Base-by-base conservation (phyloP, 1,284 basidiomycete genomes). In the Agroathelia rolfsii region DNA sequence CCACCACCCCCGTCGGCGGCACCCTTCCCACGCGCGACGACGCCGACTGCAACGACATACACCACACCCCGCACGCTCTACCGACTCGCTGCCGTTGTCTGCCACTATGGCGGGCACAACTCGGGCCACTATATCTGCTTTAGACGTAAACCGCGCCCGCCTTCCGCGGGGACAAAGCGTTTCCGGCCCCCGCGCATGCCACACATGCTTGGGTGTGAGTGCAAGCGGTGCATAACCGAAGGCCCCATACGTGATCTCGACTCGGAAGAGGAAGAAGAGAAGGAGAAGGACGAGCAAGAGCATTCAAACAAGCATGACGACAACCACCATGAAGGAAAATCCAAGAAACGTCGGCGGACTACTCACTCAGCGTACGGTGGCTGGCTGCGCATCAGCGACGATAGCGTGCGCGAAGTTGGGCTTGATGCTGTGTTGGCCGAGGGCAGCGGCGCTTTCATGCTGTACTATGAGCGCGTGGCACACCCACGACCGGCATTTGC, bases 121-220 rank as follows among this genome's bases (percentile, higher is more conserved):
- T 92, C 83, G 48, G 90, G 92, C 2, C 92, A 95, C 53, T 95
- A 92, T 50, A 72, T 94, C 40, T 87, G 84, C 42, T 92, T 77
- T 52, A 67, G 90, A n/a, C 66, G 90, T 23, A 82, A 81, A 53
- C 88, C 88, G 1, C 64, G 64, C 14, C 53, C 61, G 12, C 44
- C 47, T 6, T 47, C 55, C 4, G 47, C 42, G 16, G 56, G 53
- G 2, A 24, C 42, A 9, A 44, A 44, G 24, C 61, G 60, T 18
- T 64, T 58, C 37, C 43, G 47, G 1, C 69, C 73, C 3, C 74
- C 73, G 5, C 57, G 50, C 36, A 52, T 73, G 27, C 56, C 58
- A 1, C 69, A 75, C 39, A 61, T 67, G 3, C 47, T 68, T 41
- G 54, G 60, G 24, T 60, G 65, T 43, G 56, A 55, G n/a, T 72